Evolutionary conservation across 805 yeast genomes (phyloP), one percentile per base, ranked within the genome.

Genomic region (Sugiyamaella chiloensis): DNA sequence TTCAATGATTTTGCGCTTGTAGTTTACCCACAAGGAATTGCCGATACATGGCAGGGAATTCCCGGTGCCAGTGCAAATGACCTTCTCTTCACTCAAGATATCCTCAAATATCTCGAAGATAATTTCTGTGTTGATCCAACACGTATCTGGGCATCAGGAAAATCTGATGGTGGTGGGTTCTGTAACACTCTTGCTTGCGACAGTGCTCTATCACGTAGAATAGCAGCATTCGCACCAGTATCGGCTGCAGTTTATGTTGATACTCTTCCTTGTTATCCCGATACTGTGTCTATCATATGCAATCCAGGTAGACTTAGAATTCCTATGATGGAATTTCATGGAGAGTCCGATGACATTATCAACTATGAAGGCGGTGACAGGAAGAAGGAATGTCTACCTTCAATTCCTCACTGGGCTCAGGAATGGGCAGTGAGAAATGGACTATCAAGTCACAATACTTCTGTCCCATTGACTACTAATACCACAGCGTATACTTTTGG

Each of bases 1-100:
- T 40, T 40, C 44, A 40, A 40, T 17, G 44, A 40, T 24, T 40
- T 40, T 40, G 44, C 44, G 7, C 9, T 40, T 8, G 44, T 26
- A 20, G 44, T 40, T 11, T 40, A 40, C 14, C 44, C 44, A n/a
- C 44, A 40, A 23, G 44, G 44, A 5, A 24, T 40, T 11, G 35
- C 19, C 14, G 35, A 40, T 26, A 24, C 14, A 7, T 40, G 44
- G 44, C 36, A 40, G 20, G 44, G 44, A 9, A 27, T 14, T n/a
- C 27, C 44, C 5, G 44, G 17, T 24, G 34, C 31, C 9, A 24
- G 24, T 40, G 44, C 19, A 5, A 40, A 40, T 40, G 44, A 40
- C 24, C 14, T 40, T 5, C 40, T n/a, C 16, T 24, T 40, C 16
- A 40, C 44, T n/a, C 35, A 23, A 12, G 44, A 40, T 23, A 40